These are phyloP conservation scores for Pseudomicrostroma phylloplanum DNA, from an alignment of 1,284 basidiomycete species.

Conservation along the genomic window DNA sequence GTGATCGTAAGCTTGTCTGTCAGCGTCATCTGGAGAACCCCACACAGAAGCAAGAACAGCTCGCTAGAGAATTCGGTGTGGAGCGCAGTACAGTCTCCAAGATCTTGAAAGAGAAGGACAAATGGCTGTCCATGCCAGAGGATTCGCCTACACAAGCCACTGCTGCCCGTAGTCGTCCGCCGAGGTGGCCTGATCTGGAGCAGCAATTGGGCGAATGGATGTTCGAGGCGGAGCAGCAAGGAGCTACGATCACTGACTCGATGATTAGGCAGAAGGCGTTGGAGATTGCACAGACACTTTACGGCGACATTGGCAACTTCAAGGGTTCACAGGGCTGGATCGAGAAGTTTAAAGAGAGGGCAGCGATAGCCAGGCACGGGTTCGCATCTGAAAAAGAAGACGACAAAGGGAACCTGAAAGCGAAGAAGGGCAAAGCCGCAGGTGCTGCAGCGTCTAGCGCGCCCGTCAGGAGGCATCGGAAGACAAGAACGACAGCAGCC, in stretches of 20 bases:
- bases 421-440: no score
- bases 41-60: conserved; percentile 56
- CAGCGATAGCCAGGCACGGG: conserved; percentile 59
- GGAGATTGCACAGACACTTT: conserved; percentile 60
- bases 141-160: conserved; percentile 25
- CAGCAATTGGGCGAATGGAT: conserved; percentile 62
- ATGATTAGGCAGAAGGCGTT: conserved; percentile 67
- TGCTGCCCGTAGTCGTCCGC: no score
- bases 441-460: no score
- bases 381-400: no score
- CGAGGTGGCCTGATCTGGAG: conserved; percentile 67
- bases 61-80: conserved; percentile 66
- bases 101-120: conserved; percentile 73
- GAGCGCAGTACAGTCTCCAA: conserved; percentile 90
- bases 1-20: conserved; percentile 71
- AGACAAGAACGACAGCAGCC: not conserved
- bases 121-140: conserved; percentile 64
- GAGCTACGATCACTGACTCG: conserved; percentile 63
- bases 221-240: conserved; percentile 56
- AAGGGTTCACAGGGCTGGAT: conserved; percentile 85
- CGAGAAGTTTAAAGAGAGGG: conserved; percentile 79
- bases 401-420: no score
- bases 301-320: conserved; percentile 66
- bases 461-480: no score
- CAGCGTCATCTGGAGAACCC: conserved; percentile 53